Conservation (phyloP, 2,329 filamentous ascomycete species). For the Fusarium paranaense region DNA sequence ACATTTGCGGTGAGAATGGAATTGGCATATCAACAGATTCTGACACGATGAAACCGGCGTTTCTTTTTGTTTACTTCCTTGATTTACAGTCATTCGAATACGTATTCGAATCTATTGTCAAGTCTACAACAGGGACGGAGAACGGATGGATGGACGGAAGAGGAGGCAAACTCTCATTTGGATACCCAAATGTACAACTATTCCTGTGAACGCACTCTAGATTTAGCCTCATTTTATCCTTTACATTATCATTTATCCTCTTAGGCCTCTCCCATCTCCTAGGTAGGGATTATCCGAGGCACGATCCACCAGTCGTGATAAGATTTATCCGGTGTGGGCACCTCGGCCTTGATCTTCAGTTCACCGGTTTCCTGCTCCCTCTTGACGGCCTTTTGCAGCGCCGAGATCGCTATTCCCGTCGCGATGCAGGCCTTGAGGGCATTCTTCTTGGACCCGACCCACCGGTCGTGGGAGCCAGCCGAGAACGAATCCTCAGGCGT, state of each 20-base stretch:
- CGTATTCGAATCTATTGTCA: conserved; percentile 7
- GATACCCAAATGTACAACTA: conserved; percentile 41
- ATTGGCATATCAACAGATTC: conserved; percentile 17
- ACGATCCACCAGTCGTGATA: conserved; percentile 77
- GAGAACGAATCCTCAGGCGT: conserved; percentile 65
- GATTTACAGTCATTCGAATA: conserved; percentile 1
- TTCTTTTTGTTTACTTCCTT: conserved; percentile 18
- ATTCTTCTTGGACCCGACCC: conserved; percentile 69
- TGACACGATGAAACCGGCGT: conserved; percentile 23
- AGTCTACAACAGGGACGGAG: conserved; percentile 7
- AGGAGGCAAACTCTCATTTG: conserved; percentile 36
- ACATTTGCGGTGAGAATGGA: conserved; percentile 28
- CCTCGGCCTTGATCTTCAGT: conserved; percentile 60
- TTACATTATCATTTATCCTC: conserved; percentile 9
- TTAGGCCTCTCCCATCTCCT: neutral
- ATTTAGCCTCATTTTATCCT: conserved; percentile 2
- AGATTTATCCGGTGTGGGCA: conserved; percentile 63
- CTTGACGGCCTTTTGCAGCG: conserved; percentile 67
- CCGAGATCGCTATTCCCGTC: conserved; percentile 72
- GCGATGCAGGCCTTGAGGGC: conserved; percentile 78
- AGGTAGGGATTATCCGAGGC: conserved; percentile 57
- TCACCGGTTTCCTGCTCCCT: conserved; percentile 43
- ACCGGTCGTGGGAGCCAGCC: conserved; percentile 69
- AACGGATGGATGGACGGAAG: conserved; percentile 9
- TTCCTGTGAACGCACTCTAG: conserved; percentile 34